phyloP scores from a whole-genome alignment of 2,329 filamentous ascomycete genomes.

The Alternaria sp. region DNA sequence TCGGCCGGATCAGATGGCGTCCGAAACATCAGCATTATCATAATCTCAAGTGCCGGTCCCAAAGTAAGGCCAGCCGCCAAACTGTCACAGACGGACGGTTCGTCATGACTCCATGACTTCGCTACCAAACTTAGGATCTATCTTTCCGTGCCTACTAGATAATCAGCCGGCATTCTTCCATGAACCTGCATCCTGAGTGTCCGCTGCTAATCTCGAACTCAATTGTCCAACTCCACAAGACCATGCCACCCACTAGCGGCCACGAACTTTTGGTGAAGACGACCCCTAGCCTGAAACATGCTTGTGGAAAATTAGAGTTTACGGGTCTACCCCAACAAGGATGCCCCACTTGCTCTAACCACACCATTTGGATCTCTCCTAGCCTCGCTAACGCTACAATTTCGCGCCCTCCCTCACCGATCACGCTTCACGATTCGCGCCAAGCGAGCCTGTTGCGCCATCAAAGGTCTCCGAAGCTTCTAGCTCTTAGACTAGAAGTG shows the following conservation, averaged over 20 bases:
- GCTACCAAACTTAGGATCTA: background rate
- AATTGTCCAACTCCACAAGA: background rate
- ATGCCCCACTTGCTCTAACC: conserved; percentile 3
- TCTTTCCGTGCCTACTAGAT: background rate
- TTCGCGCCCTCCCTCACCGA: conserved; percentile 12
- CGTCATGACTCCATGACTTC: background rate
- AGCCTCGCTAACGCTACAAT: conserved; percentile 6
- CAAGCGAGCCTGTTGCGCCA: conserved; percentile 16
- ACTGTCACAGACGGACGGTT: conserved; percentile 6
- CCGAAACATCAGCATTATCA: conserved; percentile 4
- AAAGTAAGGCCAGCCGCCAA: conserved; percentile 8
- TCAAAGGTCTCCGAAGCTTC: conserved; percentile 20
- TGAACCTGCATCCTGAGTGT: background rate
- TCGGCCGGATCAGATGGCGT: conserved; percentile 8
- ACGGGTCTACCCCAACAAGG: conserved; percentile 19
- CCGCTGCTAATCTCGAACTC: conserved; percentile 3
- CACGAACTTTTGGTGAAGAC: conserved; percentile 2
- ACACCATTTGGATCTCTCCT: conserved; percentile 5
- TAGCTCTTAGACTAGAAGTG: conserved; percentile 22
- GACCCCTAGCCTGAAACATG: conserved; percentile 28
- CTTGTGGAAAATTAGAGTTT: conserved; percentile 28
- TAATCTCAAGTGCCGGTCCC: conserved; percentile 1
- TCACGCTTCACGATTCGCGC: conserved; percentile 10
- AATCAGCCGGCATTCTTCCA: conserved; percentile 6
- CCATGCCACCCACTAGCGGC: conserved; percentile 3